These are phyloP conservation scores for Pseudovirgaria hyperparasitica DNA, from an alignment of 2,329 filamentous ascomycete species.

Conservation along the genomic window DNA sequence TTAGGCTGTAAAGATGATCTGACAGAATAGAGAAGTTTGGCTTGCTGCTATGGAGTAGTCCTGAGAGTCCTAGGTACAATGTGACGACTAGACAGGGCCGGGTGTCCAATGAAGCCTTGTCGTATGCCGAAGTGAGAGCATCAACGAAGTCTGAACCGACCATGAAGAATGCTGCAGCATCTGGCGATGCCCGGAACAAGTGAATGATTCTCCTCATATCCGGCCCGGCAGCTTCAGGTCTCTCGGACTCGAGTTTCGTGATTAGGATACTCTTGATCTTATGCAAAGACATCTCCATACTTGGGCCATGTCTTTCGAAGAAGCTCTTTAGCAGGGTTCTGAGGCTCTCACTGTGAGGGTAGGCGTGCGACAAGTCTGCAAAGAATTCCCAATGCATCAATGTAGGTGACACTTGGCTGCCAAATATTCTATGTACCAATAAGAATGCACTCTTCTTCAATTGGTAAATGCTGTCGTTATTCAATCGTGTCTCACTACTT, in stretches of 20 bases:
- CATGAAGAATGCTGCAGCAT: conserved; percentile 50
- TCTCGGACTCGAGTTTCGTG: conserved; percentile 48
- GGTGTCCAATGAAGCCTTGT: conserved; percentile 47
- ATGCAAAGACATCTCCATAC: conserved; percentile 43
- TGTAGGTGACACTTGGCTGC: conserved; percentile 29
- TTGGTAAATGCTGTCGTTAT: conserved; percentile 27
- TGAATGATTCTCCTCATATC: conserved; percentile 48
- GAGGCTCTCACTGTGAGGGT: conserved; percentile 48
- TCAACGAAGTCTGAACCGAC: conserved; percentile 83
- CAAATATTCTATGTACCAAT: conserved; percentile 47
- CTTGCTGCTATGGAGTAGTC: conserved; percentile 52
- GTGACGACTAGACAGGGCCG: conserved; percentile 59
- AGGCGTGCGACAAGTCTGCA: conserved; percentile 53
- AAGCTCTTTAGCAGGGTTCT: conserved; percentile 35
- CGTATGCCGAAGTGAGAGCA: conserved; percentile 54
- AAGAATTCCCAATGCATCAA: conserved; percentile 57
- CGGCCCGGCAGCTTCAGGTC: conserved; percentile 42
- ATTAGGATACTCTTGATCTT: conserved; percentile 50
- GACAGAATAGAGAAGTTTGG: conserved; percentile 63
- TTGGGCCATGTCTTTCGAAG: conserved; percentile 38
- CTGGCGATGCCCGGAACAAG: conserved; percentile 48
- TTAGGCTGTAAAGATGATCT: conserved; percentile 74
- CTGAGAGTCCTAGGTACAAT: conserved; percentile 60
- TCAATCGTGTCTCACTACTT: conserved; percentile 8
- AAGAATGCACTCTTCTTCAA: conserved; percentile 54